Conservation (phyloP, 441 rosid species). For the Gossypium trilobum region DNA sequence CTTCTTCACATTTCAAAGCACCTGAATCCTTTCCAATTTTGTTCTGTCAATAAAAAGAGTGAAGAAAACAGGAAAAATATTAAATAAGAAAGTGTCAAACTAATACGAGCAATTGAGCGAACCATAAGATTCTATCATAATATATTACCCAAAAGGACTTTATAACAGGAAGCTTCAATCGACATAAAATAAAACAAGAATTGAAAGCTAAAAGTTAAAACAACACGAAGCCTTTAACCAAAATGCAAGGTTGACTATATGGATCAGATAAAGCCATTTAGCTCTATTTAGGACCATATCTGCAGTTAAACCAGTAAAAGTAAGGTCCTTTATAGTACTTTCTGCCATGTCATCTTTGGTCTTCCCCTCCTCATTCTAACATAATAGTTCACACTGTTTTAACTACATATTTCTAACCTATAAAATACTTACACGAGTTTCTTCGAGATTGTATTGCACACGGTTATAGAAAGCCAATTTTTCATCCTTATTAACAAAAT, state of each 20-base stretch:
- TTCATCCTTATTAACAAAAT: conserved; percentile 87
- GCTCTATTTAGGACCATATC: not conserved
- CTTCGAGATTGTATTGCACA: conserved; percentile 75
- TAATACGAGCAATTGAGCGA: not conserved
- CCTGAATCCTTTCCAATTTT: conserved; percentile 78
- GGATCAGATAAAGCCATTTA: not conserved
- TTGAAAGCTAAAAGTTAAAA: not conserved
- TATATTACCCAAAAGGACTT: not conserved
- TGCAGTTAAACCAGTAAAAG: not conserved
- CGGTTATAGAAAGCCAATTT: conserved; percentile 79
- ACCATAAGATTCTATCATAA: not conserved
- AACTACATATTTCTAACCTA: not conserved
- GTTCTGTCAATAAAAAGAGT: conserved; percentile 37
- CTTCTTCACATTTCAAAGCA: conserved; percentile 52
- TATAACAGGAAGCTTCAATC: not conserved
- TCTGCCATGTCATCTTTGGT: not conserved
- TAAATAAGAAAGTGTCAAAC: not conserved
- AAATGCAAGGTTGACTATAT: not conserved
- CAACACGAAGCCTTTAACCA: not conserved
- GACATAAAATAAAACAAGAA: not conserved
- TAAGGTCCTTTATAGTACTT: not conserved
- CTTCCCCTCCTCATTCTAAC: not conserved
- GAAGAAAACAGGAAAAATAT: conserved; percentile 15
- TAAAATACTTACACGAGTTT: conserved; percentile 70
- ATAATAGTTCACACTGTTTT: not conserved